Conservation (phyloP, 192 early-diverging fungal species). For the Funneliformis geosporum region DNA sequence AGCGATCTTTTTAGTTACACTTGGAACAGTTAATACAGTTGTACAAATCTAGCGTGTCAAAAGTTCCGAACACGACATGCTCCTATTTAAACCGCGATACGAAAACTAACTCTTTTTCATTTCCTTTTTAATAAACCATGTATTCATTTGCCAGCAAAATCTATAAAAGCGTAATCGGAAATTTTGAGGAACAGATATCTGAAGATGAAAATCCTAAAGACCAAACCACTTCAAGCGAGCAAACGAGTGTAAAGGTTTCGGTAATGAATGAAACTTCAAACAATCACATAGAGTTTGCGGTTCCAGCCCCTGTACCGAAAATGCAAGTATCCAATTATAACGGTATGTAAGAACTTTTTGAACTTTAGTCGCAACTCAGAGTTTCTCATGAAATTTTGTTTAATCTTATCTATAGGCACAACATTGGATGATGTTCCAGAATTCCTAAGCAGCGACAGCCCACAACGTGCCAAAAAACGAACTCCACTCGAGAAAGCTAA, state of each 20-base stretch:
- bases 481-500: conserved; percentile 28
- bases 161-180: not conserved
- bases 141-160: not conserved
- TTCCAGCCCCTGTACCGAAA: not conserved
- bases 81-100: not conserved
- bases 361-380: not conserved
- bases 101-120: not conserved
- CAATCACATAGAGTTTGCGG: not conserved
- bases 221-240: not conserved
- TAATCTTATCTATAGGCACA: not conserved
- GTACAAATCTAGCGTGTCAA: no score
- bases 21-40: no score
- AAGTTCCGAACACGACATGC: no score
- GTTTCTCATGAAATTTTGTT: not conserved
- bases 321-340: not conserved
- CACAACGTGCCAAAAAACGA: conserved; percentile 14
- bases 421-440: not conserved
- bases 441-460: conserved; percentile 3
- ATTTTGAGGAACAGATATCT: not conserved
- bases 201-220: not conserved
- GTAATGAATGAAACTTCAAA: not conserved
- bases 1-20: no score
- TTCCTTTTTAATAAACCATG: not conserved
- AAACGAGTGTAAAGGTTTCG: not conserved
- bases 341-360: not conserved